Conservation (phyloP, 306 rosid genomes). For the Hylodesmum podocarpum region DNA sequence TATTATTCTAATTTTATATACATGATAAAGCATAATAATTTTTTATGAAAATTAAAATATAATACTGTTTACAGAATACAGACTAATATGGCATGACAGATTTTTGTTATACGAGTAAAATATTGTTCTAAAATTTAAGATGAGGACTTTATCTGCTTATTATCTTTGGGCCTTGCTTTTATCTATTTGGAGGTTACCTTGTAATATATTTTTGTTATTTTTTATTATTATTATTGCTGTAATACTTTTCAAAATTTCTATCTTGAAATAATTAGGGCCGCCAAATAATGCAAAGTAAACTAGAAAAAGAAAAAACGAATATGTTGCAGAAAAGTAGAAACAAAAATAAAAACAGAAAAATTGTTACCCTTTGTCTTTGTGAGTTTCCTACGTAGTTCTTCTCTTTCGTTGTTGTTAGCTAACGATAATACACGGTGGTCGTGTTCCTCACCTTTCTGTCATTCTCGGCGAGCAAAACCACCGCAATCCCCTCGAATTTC, state of each 20-base stretch:
- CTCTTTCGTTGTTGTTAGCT: background rate
- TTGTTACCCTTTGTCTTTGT: background rate
- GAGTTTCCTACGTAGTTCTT: background rate
- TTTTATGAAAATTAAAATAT: no score
- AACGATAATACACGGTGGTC: background rate
- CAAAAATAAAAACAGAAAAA: background rate
- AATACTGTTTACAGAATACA: no score
- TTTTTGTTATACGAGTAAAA: no score
- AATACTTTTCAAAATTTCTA: background rate
- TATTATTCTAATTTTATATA: no score
- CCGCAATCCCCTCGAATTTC: background rate
- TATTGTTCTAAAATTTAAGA: no score
- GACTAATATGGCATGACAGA: no score
- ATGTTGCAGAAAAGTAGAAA: background rate
- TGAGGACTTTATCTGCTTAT: no score
- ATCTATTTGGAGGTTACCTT: background rate
- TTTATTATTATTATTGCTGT: no score
- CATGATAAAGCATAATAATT: no score
- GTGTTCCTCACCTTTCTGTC: background rate
- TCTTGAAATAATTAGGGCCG: background rate
- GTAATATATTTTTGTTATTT: background rate
- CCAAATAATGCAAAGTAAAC: background rate
- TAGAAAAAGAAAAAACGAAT: no score
- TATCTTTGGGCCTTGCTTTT: no score
- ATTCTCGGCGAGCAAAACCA: background rate